Conservation (phyloP, 2,329 filamentous ascomycete genomes). For the Biscogniauxia marginata region DNA sequence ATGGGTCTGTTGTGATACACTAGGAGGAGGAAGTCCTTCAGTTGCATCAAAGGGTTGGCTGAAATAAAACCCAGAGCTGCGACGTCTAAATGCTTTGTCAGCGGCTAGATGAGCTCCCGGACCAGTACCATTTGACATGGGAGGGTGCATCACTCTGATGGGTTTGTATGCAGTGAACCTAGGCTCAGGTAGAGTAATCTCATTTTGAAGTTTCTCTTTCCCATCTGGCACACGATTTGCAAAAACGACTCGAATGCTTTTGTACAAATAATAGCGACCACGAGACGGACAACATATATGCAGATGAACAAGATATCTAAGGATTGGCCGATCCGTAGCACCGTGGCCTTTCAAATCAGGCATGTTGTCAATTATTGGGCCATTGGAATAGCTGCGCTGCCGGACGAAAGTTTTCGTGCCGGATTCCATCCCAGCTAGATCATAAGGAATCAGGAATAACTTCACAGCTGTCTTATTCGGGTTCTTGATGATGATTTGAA, state of each 20-base stretch:
- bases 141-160: slow-evolving; percentile 48
- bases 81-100: slow-evolving; percentile 59
- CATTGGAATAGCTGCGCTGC: slow-evolving; percentile 88
- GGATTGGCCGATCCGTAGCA: slow-evolving; percentile 59
- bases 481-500: slow-evolving; percentile 97
- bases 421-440: slow-evolving; percentile 86
- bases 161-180: slow-evolving; percentile 83
- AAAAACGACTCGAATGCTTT: slow-evolving; percentile 90
- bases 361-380: slow-evolving; percentile 73
- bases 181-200: slow-evolving; percentile 86
- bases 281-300: slow-evolving; percentile 87
- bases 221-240: slow-evolving; percentile 94
- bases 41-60: slow-evolving; percentile 37
- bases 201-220: slow-evolving; percentile 87
- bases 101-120: slow-evolving; percentile 51
- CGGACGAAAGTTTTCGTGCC: slow-evolving; percentile 95
- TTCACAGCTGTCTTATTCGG: slow-evolving; percentile 98
- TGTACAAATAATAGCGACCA: slow-evolving; percentile 86
- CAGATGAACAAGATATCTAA: slow-evolving; percentile 88
- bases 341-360: slow-evolving; percentile 32
- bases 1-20: slow-evolving; percentile 21
- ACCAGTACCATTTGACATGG: slow-evolving; percentile 36
- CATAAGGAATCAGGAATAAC: slow-evolving; percentile 90
- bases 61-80: slow-evolving; percentile 52
- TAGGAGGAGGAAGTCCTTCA: slow-evolving; percentile 30